Conservation (phyloP, 2,329 filamentous ascomycete genomes). For the Neophaeococcomyces aloes region DNA sequence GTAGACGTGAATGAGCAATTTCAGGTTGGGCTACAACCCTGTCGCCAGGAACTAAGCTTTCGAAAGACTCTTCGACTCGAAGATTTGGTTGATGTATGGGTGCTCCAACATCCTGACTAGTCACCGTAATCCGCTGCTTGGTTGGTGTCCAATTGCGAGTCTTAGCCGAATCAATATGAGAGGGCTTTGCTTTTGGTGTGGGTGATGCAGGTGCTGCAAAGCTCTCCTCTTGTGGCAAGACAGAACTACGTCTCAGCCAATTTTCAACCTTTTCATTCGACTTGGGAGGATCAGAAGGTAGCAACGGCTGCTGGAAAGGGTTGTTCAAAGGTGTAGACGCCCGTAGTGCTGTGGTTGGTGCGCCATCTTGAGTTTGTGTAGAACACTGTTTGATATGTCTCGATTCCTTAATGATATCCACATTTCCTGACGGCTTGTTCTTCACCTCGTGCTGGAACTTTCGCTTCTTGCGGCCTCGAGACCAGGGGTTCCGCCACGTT, state of each 20-base stretch:
- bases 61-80: conserved; percentile 1
- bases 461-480: conserved; percentile 17
- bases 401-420: not conserved
- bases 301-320: conserved; percentile 13
- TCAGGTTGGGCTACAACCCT: not conserved
- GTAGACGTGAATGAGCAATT: not conserved
- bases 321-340: conserved; percentile 22
- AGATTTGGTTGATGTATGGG: not conserved
- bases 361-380: conserved; percentile 12
- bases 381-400: not conserved
- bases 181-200: not conserved
- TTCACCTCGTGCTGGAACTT: conserved; percentile 2
- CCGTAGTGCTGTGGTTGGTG: conserved; percentile 3
- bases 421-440: conserved; percentile 1
- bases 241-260: conserved; percentile 12
- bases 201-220: conserved; percentile 2
- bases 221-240: not conserved
- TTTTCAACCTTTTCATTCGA: conserved; percentile 10
- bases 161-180: not conserved
- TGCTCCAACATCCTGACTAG: conserved; percentile 1
- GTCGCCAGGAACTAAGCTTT: not conserved
- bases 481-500: conserved; percentile 39
- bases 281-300: not conserved
- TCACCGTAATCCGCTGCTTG: conserved; percentile 4
- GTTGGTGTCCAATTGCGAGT: conserved; percentile 1